A percentile compares a stretch with the other conserved stretches of the same genome.
Evolutionary conservation across 176 grass and related monocot species (phyloP).

Genomic region (Hyparrhenia diplandra): DNA sequence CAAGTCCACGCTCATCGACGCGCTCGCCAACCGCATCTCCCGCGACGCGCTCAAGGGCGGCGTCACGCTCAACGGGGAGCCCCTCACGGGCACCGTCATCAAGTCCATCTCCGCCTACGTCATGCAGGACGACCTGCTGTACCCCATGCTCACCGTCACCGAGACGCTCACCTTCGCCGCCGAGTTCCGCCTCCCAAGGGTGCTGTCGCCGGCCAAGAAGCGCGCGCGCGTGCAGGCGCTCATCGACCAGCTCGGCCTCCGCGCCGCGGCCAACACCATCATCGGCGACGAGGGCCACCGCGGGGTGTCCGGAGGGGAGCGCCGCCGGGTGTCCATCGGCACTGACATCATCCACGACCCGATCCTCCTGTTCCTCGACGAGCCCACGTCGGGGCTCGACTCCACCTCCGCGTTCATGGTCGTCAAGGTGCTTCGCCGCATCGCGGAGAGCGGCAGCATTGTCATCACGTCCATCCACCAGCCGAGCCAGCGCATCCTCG

Average conservation of each 20-base stretch:
- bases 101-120: constrained; percentile 92
- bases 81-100: constrained; percentile 44
- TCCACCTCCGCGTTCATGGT: constrained; percentile 94
- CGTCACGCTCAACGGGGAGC: constrained; percentile 76
- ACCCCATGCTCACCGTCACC: constrained; percentile 91
- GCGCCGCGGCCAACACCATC: constrained; percentile 66
- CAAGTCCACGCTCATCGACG: constrained; percentile 96
- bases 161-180: constrained; percentile 92
- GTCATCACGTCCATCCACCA: constrained; percentile 96
- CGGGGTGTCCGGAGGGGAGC: constrained; percentile 84
- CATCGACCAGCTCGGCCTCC: constrained; percentile 86
- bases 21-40: constrained; percentile 78
- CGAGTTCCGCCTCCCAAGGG: constrained; percentile 84
- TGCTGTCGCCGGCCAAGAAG: constrained; percentile 68
- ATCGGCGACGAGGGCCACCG: constrained; percentile 96
- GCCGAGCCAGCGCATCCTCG: constrained; percentile 78
- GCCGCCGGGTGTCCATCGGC: constrained; percentile 83
- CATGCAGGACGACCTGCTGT: constrained; percentile 96
- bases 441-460: constrained; percentile 79
- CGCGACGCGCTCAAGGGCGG: constrained; percentile 65
- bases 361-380: constrained; percentile 89
- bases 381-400: constrained; percentile 95
- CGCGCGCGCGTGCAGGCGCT: constrained; percentile 70
- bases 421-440: constrained; percentile 79
- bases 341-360: constrained; percentile 93